phyloP scores from a whole-genome alignment of 116 monocot genomes.

The Papilionanthe hybrid region DNA sequence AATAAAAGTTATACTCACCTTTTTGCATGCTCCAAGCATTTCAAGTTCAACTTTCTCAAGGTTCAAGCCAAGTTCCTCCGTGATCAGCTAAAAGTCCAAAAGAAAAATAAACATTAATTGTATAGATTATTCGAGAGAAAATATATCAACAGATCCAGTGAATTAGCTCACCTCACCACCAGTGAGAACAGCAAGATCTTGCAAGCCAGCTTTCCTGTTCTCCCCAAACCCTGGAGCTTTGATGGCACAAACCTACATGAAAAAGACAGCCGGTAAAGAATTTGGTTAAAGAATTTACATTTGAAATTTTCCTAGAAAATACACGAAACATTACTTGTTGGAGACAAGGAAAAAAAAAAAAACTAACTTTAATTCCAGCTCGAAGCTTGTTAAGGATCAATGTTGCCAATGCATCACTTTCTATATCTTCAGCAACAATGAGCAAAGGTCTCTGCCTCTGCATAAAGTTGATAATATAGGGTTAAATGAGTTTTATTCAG shows the following conservation, averaged over 20 bases:
- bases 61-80: slow-evolving; percentile 74
- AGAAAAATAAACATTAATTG: not conserved
- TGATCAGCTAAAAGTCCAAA: slow-evolving; percentile 36
- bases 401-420: slow-evolving; percentile 79
- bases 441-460: slow-evolving; percentile 80
- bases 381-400: slow-evolving; percentile 92
- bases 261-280: not conserved
- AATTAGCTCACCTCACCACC: slow-evolving; percentile 60
- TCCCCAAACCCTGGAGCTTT: slow-evolving; percentile 97
- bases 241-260: slow-evolving; percentile 69
- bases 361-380: slow-evolving; percentile 71
- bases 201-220: slow-evolving; percentile 70
- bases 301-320: not conserved
- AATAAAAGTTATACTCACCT: slow-evolving; percentile 19
- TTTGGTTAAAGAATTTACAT: not conserved
- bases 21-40: slow-evolving; percentile 71
- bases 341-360: not conserved
- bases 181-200: slow-evolving; percentile 77
- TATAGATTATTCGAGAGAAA: not conserved
- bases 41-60: slow-evolving; percentile 64
- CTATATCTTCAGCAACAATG: slow-evolving; percentile 91
- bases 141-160: not conserved
- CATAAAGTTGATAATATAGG: slow-evolving; percentile 4
- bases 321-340: not conserved
- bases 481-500: not conserved